A percentile compares a stretch with the other conserved stretches of the same genome.
These are phyloP conservation scores for Phytophthora litchii DNA, from an alignment of 352 stramenopile species.

Conservation along the genomic window DNA sequence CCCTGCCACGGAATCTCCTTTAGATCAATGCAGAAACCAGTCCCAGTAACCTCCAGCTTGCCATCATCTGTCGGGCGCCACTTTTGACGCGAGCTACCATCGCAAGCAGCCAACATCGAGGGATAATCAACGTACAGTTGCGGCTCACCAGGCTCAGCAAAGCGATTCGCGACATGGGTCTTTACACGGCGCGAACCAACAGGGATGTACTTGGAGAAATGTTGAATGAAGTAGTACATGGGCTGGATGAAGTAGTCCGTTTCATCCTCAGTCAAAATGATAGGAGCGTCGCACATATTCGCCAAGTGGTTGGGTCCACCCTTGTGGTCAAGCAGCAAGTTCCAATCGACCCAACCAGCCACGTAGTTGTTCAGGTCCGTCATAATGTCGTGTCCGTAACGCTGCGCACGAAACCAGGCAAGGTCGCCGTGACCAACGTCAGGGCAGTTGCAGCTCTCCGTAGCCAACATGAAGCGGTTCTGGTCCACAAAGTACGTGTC, in stretches of 20 bases:
- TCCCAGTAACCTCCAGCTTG: conserved; percentile 74
- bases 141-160: conserved; percentile 58
- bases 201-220: conserved; percentile 90
- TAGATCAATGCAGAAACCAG: conserved; percentile 66
- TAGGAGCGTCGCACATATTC: conserved; percentile 80
- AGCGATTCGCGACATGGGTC: conserved; percentile 54
- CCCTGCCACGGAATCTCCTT: conserved; percentile 56
- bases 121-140: conserved; percentile 72
- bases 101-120: conserved; percentile 60
- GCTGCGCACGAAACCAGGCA: conserved; percentile 87
- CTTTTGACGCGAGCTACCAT: conserved; percentile 68
- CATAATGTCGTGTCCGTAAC: conserved; percentile 91
- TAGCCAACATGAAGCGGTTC: conserved; percentile 71
- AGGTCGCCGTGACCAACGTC: conserved; percentile 58
- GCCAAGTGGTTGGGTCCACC: conserved; percentile 90
- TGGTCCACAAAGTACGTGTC: conserved; percentile 80
- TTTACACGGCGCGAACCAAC: conserved; percentile 74
- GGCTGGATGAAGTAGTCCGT: conserved; percentile 81
- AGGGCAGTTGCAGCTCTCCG: conserved; percentile 82
- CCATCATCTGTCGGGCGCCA: conserved; percentile 62
- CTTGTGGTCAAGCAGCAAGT: conserved; percentile 86
- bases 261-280: conserved; percentile 77
- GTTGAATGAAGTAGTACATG: conserved; percentile 92
- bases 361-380: conserved; percentile 90
- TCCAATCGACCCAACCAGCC: conserved; percentile 93